Evolutionary conservation across 768 basidiomycete genomes (phyloP).

Genomic region (Phylloporus rhodoxanthus): DNA sequence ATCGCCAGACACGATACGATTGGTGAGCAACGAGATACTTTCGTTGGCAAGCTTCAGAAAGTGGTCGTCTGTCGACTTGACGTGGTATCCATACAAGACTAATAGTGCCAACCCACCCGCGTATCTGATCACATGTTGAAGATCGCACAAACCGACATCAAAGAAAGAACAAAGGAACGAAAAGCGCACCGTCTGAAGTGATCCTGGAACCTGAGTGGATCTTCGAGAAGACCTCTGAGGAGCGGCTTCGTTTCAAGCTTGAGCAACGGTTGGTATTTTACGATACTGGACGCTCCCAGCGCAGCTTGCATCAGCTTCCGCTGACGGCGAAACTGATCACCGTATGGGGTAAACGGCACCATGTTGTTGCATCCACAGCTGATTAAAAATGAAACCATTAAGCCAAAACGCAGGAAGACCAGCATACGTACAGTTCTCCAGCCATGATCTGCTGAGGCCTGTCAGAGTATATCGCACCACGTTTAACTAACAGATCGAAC

Average conservation of each 20-base stretch:
- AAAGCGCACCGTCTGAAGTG: conserved; percentile 31
- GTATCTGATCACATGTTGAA: conserved; percentile 35
- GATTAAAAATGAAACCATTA: conserved; percentile 8
- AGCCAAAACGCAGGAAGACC: neutral
- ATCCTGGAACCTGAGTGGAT: conserved; percentile 32
- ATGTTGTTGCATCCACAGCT: conserved; percentile 63
- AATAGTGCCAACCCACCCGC: conserved; percentile 49
- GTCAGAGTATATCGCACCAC: conserved; percentile 69
- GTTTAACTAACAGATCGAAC: conserved; percentile 62
- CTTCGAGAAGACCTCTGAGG: conserved; percentile 47
- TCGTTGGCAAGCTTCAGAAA: conserved; percentile 40
- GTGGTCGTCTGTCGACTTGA: conserved; percentile 34
- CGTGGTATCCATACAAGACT: conserved; percentile 59
- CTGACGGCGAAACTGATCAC: conserved; percentile 57
- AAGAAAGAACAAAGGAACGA: neutral
- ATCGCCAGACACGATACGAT: conserved; percentile 39
- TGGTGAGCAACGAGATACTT: conserved; percentile 37
- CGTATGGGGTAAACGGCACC: conserved; percentile 65
- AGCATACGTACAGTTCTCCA: conserved; percentile 54
- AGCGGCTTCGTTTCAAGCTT: conserved; percentile 52
- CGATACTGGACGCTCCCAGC: conserved; percentile 47
- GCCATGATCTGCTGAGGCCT: conserved; percentile 65
- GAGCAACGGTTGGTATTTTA: conserved; percentile 53
- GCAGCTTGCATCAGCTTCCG: conserved; percentile 64
- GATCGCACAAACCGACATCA: neutral